Conservation (phyloP, 495 filamentous ascomycete genomes). For the Parmelia sp. region DNA sequence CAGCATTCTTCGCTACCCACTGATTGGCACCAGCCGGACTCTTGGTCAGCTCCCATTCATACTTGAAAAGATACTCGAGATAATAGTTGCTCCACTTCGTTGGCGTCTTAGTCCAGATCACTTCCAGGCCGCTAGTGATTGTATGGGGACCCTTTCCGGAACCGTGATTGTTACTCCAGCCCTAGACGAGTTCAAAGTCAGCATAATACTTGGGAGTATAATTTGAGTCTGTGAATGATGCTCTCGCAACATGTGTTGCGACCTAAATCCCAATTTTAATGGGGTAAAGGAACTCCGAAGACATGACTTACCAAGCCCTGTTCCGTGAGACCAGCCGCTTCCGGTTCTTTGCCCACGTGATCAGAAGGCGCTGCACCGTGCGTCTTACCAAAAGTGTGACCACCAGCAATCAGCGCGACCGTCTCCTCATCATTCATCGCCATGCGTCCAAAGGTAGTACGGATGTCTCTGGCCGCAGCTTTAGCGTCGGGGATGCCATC, state of each 20-base stretch:
- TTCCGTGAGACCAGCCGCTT: not conserved
- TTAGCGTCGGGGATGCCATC: not conserved
- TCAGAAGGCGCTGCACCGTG: not conserved
- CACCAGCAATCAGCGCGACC: not conserved
- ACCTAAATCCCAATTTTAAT: no score
- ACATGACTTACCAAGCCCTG: no score
- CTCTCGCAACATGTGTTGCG: no score
- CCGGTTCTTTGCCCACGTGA: not conserved
- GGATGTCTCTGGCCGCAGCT: not conserved
- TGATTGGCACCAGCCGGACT: not conserved
- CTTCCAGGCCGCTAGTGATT: not conserved
- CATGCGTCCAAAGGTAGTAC: not conserved
- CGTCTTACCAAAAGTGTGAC: not conserved
- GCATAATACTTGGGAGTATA: no score
- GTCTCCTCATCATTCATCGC: not conserved
- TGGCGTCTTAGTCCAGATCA: not conserved
- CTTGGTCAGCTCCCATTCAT: not conserved
- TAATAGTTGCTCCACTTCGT: not conserved
- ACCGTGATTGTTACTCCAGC: not conserved
- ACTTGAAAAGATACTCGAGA: not conserved
- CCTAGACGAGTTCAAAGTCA: no score
- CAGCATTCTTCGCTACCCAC: not conserved
- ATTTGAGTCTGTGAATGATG: no score
- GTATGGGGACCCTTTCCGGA: not conserved
- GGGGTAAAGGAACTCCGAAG: no score